Evolutionary conservation across 2,329 filamentous ascomycete species (phyloP), one percentile per base, ranked within the genome.

Genomic region (Fusarium sp.): DNA sequence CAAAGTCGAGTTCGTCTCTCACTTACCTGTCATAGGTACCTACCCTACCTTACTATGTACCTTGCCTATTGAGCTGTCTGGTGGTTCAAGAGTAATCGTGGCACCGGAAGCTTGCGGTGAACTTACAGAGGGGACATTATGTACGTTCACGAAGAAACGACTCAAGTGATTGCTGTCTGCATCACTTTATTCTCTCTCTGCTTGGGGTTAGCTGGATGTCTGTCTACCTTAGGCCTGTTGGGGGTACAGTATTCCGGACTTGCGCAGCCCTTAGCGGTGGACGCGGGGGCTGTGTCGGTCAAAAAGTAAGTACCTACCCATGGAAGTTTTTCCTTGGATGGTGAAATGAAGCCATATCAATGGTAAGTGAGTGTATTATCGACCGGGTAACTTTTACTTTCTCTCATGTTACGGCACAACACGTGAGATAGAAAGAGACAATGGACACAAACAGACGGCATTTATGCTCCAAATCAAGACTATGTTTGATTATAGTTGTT

Each of bases 271-370:
- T 47, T 37, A 41, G 35, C 36, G 43, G 42, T 41, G 17, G 43
- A 41, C 29, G 39, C 6, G 47, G 61, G 61, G 61, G 61, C 55
- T 61, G 53, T 59, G 56, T 44, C 38, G 36, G 32, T 54, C 36
- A 37, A 39, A 37, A 39, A 47, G 37, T 31, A 19, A 19, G 19
- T 19, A 19, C 19, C 19, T 19, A 21, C 9, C 46, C 21, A 8
- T 9, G 41, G 33, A 19, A 52, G 25, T 31, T 35, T 57, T 36
- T n/a, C 19, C 50, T 36, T 38, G 21, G 23, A 19, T 45, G 49
- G 35, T 41, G 35, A 48, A 33, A 55, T 56, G 46, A 51, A 53
- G 46, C 49, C 29, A 51, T 45, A 31, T 25, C 31, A 35, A 15
- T 17, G 9, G 19, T 9, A 35, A 23, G 10, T 35, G 29, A 29